Conservation (phyloP, 768 basidiomycete genomes). For the Baorangia bicolor region DNA sequence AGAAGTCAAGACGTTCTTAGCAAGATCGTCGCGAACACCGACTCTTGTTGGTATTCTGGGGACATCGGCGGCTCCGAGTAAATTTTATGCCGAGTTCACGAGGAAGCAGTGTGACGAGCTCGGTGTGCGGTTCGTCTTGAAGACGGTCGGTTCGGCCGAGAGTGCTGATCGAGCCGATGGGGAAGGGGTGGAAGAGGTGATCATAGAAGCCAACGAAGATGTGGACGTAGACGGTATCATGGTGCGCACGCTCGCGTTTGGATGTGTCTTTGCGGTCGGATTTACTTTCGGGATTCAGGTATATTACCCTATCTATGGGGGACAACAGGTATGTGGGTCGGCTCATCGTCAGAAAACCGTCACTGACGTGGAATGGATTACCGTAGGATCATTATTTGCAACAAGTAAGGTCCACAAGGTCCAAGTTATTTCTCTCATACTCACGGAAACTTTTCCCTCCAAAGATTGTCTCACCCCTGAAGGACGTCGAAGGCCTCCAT, state of each 20-base stretch:
- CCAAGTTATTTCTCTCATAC: neutral
- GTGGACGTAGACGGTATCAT: conserved; percentile 86
- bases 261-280: neutral
- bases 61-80: conserved; percentile 77
- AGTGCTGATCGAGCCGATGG: conserved; percentile 53
- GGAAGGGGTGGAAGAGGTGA: conserved; percentile 93
- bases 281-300: conserved; percentile 47
- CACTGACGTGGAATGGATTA: conserved; percentile 5
- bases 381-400: conserved; percentile 92
- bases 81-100: conserved; percentile 87
- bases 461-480: conserved; percentile 89
- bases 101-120: conserved; percentile 85
- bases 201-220: conserved; percentile 94
- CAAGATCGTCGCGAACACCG: conserved; percentile 44
- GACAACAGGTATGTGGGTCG: conserved; percentile 62
- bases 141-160: conserved; percentile 52
- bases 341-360: neutral
- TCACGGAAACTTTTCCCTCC: neutral
- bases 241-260: conserved; percentile 48
- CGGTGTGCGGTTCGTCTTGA: conserved; percentile 84
- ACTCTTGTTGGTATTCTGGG: conserved; percentile 91
- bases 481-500: conserved; percentile 97
- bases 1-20: conserved; percentile 57
- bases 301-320: conserved; percentile 95
- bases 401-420: conserved; percentile 50